These are phyloP conservation scores for Fusarium sterilihyphosum DNA, from an alignment of 2,329 filamentous ascomycete genomes.

Conservation along the genomic window DNA sequence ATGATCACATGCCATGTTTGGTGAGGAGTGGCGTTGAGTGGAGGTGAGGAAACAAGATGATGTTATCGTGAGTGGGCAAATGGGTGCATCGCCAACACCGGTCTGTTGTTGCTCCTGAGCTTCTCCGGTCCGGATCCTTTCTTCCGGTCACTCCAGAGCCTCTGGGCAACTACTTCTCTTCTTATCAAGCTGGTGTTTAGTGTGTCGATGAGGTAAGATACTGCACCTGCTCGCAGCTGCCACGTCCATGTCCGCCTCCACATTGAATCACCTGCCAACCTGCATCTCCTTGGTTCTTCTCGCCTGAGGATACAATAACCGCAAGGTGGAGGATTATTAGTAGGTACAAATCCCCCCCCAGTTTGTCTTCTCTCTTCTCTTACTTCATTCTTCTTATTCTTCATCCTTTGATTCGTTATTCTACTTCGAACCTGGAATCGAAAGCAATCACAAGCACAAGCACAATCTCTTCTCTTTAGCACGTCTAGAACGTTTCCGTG, in stretches of 20 bases:
- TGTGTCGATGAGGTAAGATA: neutral
- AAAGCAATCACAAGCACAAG: slow-evolving; percentile 20
- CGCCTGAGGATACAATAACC: slow-evolving; percentile 33
- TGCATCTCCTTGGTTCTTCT: slow-evolving; percentile 22
- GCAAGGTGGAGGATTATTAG: neutral
- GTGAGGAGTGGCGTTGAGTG: neutral
- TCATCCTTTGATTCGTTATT: slow-evolving; percentile 32
- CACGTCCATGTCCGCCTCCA: slow-evolving; percentile 29
- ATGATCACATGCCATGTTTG: slow-evolving; percentile 15
- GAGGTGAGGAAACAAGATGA: neutral
- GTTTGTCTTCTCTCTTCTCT: neutral
- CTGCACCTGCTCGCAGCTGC: slow-evolving; percentile 38
- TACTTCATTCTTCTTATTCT: slow-evolving; percentile 22
- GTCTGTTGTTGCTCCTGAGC: slow-evolving; percentile 8
- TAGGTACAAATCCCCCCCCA: slow-evolving; percentile 1
- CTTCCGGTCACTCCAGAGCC: slow-evolving; percentile 4
- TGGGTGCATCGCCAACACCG: neutral
- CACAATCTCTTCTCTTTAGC: neutral
- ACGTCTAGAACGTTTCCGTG: slow-evolving; percentile 21
- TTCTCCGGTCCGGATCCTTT: slow-evolving; percentile 2
- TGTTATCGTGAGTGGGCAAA: slow-evolving; percentile 13
- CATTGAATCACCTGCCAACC: slow-evolving; percentile 24
- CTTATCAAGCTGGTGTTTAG: neutral
- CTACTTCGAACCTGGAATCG: slow-evolving; percentile 28
- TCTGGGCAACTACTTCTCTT: neutral